Conservation (phyloP, 495 filamentous ascomycete species). For the Podospora fimiseda region DNA sequence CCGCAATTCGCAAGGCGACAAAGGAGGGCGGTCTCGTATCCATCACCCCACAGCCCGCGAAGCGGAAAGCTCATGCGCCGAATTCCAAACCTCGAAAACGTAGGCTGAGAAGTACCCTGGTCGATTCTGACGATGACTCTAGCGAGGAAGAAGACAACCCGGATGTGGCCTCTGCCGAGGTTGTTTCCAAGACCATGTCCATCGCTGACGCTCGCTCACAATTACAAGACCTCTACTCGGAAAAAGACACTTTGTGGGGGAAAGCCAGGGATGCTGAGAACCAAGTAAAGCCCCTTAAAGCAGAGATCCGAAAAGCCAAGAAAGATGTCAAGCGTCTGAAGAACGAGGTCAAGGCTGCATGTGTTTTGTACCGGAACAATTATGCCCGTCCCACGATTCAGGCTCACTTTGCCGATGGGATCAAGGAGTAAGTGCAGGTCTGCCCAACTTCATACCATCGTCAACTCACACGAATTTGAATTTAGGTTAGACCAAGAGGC, state of each 20-base stretch:
- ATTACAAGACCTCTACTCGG: conserved; percentile 2
- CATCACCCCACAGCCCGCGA: neutral
- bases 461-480: conserved; percentile 12
- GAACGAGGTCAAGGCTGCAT: conserved; percentile 29
- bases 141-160: too few species aligned
- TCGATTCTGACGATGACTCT: too few species aligned
- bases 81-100: too few species aligned
- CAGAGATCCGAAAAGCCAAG: conserved; percentile 7
- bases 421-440: conserved; percentile 36
- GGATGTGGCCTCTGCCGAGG: too few species aligned
- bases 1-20: neutral
- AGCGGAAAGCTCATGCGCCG: neutral
- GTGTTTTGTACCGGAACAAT: conserved; percentile 49
- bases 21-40: neutral
- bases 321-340: conserved; percentile 27
- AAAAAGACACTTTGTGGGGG: conserved; percentile 13
- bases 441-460: neutral
- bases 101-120: too few species aligned
- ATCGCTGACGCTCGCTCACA: neutral
- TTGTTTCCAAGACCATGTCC: conserved; percentile 3
- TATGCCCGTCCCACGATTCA: conserved; percentile 48
- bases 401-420: conserved; percentile 50
- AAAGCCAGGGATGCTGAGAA: conserved; percentile 22
- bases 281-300: conserved; percentile 16
- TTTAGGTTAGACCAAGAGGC: conserved; percentile 17